Evolutionary conservation across 768 basidiomycete genomes (phyloP).

Genomic region (Trametes cubensis): DNA sequence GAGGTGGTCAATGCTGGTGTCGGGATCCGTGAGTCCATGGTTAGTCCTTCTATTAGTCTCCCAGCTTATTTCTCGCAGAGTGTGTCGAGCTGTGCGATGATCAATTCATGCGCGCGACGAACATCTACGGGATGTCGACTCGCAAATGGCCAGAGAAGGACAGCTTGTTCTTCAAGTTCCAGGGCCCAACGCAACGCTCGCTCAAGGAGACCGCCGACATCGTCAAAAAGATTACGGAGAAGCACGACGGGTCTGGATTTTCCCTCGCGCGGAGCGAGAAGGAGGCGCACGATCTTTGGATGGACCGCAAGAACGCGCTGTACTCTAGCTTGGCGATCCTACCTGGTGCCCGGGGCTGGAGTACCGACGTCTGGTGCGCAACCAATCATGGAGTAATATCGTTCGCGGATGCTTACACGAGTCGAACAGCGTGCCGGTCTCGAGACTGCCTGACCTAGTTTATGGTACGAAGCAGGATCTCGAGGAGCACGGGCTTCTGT

Average conservation of each 20-base stretch:
- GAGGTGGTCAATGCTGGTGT: constrained; percentile 72
- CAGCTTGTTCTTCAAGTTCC: constrained; percentile 86
- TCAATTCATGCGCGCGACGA: constrained; percentile 63
- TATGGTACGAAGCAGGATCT: constrained; percentile 76
- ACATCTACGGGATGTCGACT: constrained; percentile 54
- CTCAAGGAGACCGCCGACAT: constrained; percentile 64
- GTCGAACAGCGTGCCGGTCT: constrained; percentile 56
- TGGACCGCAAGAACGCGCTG: constrained; percentile 68
- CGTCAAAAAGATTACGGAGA: constrained; percentile 58
- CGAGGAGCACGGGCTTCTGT: constrained; percentile 52
- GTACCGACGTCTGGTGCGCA: constrained; percentile 76
- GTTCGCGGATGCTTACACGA: not conserved
- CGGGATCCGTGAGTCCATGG: constrained; percentile 61
- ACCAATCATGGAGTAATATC: too few relatives aligned
- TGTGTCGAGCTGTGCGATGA: constrained; percentile 85
- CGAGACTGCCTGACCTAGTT: constrained; percentile 64
- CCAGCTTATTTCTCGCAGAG: too few relatives aligned
- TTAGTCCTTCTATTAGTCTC: not conserved
- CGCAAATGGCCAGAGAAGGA: constrained; percentile 65
- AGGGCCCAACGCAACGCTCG: constrained; percentile 54
- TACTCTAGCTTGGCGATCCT: constrained; percentile 57
- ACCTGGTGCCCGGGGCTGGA: constrained; percentile 61
- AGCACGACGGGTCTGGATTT: constrained; percentile 70
- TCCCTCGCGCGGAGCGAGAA: constrained; percentile 61
- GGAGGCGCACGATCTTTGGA: constrained; percentile 77